Evolutionary conservation across 306 rosid genomes (phyloP), one percentile per base, ranked within the genome.

Genomic region (Bauhinia variegata): DNA sequence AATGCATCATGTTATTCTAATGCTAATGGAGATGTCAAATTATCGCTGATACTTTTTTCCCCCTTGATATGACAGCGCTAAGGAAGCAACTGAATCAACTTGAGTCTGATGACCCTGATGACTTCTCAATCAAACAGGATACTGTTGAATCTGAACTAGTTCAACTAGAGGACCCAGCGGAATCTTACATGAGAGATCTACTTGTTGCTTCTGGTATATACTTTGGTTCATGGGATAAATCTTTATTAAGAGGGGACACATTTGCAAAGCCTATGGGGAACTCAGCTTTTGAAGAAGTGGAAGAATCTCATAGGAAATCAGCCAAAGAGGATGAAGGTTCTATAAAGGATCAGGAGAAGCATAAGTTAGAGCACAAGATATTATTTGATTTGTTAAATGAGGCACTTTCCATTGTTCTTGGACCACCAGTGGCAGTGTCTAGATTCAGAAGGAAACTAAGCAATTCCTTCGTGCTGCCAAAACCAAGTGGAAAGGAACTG

Each of bases 151-250:
- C 84, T 68, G 88, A 83, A 66, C 50, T 82, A 65, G 63, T 70
- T 39, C 85, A 82, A 59, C 46, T 85, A 59, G 85, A 80, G 61
- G 88, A 95, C 70, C 96, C 96, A 11, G 84, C 86, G 19, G 96
- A 95, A 80, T 86, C 86, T 63, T 90, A 84, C 87, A 72, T 91
- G 68, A 84, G 89, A 85, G 91, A 88, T 73, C 82, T 90, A 49
- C 92, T 95, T 41, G 80, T 91, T 69, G 91, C 84, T 69, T 90
- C 97, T 71, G 99, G 99, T 55, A 65, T 95, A 60, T 95, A 90
- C 72, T 85, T 79, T 62, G 97, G 92, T 66, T 95, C 95, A 52
- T 78, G 89, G 59, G 88, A 86, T 16, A 83, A 76, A 68, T 82
- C 77, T 60, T 75, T 88, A 36, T 65, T 76, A 17, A 82, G 84